phyloP scores from a whole-genome alignment of 2,329 filamentous ascomycete species.

The Colletotrichum aenigma region DNA sequence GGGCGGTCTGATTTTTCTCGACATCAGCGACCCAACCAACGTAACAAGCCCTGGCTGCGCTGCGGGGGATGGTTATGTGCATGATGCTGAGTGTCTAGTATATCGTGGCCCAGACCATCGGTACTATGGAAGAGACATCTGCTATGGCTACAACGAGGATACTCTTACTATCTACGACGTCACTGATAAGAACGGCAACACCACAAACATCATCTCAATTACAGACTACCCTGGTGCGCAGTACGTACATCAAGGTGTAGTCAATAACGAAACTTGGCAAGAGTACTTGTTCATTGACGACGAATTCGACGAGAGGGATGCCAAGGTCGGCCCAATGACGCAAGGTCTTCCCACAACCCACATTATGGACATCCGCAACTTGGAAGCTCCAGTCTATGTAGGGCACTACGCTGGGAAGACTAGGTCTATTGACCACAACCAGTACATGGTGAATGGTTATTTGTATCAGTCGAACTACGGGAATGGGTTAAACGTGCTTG shows the following conservation, averaged over 20 bases:
- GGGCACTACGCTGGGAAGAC: conserved; percentile 43
- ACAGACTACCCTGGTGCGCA: conserved; percentile 54
- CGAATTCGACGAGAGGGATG: conserved; percentile 51
- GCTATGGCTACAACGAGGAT: conserved; percentile 61
- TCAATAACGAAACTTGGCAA: conserved; percentile 48
- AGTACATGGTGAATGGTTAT: conserved; percentile 44
- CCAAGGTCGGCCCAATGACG: conserved; percentile 38
- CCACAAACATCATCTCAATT: conserved; percentile 50
- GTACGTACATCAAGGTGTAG: conserved; percentile 61
- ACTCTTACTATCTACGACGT: conserved; percentile 56
- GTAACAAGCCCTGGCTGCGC: conserved; percentile 59
- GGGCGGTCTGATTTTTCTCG: conserved; percentile 63
- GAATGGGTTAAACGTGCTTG: conserved; percentile 40
- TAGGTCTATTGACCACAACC: conserved; percentile 38
- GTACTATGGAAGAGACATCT: conserved; percentile 53
- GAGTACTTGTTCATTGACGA: conserved; percentile 50
- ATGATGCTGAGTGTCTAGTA: conserved; percentile 64
- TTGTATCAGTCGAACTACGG: conserved; percentile 51
- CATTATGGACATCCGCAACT: conserved; percentile 48
- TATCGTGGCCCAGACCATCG: conserved; percentile 54
- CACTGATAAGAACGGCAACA: conserved; percentile 47
- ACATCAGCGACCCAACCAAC: conserved; percentile 57
- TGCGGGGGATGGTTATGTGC: conserved; percentile 61
- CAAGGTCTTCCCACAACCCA: conserved; percentile 49
- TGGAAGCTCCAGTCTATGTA: conserved; percentile 43